Evolutionary conservation across 768 basidiomycete species (phyloP).

Genomic region (Lactarius hatsudake): DNA sequence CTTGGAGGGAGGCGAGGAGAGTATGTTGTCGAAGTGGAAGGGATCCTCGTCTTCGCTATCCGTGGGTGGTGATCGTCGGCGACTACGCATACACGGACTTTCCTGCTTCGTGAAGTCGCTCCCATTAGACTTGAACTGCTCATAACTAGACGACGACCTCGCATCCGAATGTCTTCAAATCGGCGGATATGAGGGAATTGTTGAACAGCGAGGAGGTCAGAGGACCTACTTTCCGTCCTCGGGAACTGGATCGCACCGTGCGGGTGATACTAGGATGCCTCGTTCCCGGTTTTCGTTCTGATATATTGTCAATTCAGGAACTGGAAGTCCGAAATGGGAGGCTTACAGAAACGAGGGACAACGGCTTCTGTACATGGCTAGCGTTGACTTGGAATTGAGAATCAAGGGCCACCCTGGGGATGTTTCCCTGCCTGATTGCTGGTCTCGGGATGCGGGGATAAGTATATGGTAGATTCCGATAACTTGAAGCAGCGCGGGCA

Average conservation of each 20-base stretch:
- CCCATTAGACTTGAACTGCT: neutral
- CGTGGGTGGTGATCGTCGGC: conserved; percentile 5
- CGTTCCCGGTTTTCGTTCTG: neutral
- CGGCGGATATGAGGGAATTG: neutral
- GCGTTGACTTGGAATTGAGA: conserved; percentile 22
- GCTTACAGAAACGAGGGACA: conserved; percentile 10
- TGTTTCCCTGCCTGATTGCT: neutral
- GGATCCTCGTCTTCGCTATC: conserved; percentile 26
- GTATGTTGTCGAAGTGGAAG: conserved; percentile 22
- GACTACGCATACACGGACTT: conserved; percentile 1
- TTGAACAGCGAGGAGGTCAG: neutral
- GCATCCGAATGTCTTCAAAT: neutral
- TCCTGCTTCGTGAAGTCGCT: neutral
- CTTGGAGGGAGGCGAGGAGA: conserved; percentile 2
- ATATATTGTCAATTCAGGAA: neutral
- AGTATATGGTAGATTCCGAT: neutral
- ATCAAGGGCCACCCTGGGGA: neutral
- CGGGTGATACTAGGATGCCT: neutral
- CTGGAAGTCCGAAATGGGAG: neutral
- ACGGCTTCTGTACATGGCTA: conserved; percentile 11
- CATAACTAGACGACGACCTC: conserved; percentile 5
- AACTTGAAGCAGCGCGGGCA: neutral
- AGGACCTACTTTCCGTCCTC: conserved; percentile 4
- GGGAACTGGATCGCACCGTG: neutral
- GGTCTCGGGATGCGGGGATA: conserved; percentile 17